A percentile compares a stretch with the other conserved stretches of the same genome.
Evolutionary conservation across 2,329 filamentous ascomycete genomes (phyloP).

Genomic region (Davidsoniella neocaledoniae): DNA sequence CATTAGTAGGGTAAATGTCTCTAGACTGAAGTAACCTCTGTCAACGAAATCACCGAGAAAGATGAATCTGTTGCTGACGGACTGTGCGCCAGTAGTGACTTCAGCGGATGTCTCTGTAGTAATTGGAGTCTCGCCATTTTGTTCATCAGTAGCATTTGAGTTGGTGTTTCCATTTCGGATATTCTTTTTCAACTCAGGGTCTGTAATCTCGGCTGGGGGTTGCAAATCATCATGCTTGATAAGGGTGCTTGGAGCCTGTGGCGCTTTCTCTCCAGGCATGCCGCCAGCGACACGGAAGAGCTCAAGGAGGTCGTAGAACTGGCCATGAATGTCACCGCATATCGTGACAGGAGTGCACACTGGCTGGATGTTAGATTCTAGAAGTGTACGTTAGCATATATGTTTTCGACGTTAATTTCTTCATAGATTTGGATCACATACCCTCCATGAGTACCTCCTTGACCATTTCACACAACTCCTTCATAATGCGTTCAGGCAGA

Average conservation of each 20-base stretch:
- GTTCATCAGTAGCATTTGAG: conserved; percentile 29
- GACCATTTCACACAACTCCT: conserved; percentile 94
- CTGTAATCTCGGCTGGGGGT: conserved; percentile 72
- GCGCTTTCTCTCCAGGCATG: conserved; percentile 62
- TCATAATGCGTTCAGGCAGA: conserved; percentile 91
- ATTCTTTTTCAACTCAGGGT: conserved; percentile 76
- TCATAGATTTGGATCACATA: conserved; percentile 22
- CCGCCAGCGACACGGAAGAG: conserved; percentile 92
- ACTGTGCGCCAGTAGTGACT: conserved; percentile 25
- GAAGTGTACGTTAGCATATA: neutral
- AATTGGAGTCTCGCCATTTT: neutral
- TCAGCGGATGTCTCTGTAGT: conserved; percentile 21
- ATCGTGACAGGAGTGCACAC: conserved; percentile 91
- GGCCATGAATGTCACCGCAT: conserved; percentile 95
- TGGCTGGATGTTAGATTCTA: conserved; percentile 98
- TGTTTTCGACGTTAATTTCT: neutral
- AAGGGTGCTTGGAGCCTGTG: conserved; percentile 48
- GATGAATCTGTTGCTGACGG: conserved; percentile 39
- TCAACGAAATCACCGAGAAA: conserved; percentile 86
- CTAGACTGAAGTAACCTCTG: conserved; percentile 90
- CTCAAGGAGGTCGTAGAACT: conserved; percentile 96
- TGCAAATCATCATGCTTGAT: conserved; percentile 88
- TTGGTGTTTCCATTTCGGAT: conserved; percentile 41
- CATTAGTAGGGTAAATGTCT: conserved; percentile 93
- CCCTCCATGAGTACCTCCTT: conserved; percentile 99